Conservation (phyloP, 257 asterid species). For the Echites panduratus region DNA sequence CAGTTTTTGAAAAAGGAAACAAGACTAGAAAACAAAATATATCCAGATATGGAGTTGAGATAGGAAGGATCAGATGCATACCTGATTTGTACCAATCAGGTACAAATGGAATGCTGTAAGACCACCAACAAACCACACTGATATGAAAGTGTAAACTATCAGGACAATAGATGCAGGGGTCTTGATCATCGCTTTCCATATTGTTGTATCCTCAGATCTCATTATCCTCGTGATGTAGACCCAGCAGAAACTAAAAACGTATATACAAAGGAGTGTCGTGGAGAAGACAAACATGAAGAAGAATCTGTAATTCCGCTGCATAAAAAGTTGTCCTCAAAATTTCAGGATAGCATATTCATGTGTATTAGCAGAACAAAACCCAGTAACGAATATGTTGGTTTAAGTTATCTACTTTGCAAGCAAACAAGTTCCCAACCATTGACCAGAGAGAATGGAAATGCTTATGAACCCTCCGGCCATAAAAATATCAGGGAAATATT, state of each 20-base stretch:
- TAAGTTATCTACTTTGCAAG: constrained; percentile 1
- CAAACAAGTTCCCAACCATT: not conserved
- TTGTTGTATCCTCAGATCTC: constrained; percentile 52
- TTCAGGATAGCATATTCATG: constrained; percentile 14
- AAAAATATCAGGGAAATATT: not conserved
- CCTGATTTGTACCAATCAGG: constrained; percentile 94
- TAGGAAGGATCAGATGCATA: constrained; percentile 16
- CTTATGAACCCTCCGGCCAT: not conserved
- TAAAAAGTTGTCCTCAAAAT: constrained; percentile 1
- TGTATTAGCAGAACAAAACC: too few relatives aligned
- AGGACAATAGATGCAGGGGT: constrained; percentile 91
- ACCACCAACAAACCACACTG: constrained; percentile 99
- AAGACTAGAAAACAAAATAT: not conserved
- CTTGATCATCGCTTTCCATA: constrained; percentile 91
- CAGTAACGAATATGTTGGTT: not conserved
- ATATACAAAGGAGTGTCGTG: constrained; percentile 90
- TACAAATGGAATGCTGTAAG: constrained; percentile 88
- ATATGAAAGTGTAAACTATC: constrained; percentile 77
- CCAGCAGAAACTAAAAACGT: constrained; percentile 93
- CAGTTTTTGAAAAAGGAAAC: not conserved
- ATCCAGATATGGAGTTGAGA: not conserved
- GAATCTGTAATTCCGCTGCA: constrained; percentile 97
- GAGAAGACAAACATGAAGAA: constrained; percentile 99
- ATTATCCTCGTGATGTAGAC: constrained; percentile 74
- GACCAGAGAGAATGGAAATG: not conserved